phyloP scores from a whole-genome alignment of 306 rosid genomes.

The Trifolium repens region DNA sequence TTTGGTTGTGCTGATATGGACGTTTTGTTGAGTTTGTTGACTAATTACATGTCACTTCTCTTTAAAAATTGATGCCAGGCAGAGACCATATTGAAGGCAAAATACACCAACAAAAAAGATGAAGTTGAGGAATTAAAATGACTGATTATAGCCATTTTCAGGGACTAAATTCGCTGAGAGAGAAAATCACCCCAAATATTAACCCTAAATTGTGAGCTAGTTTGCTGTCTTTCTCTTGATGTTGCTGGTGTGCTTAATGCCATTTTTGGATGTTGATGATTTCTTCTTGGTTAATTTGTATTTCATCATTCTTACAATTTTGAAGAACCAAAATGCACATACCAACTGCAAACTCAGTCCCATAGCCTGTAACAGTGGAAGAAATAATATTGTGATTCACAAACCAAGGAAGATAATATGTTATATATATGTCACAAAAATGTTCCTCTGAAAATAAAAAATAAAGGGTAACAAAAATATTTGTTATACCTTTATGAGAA shows the following conservation, averaged over 20 bases:
- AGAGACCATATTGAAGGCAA: too few species aligned
- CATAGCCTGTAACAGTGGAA: conserved; percentile 62
- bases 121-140: too few species aligned
- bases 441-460: background rate
- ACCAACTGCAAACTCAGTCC: conserved; percentile 82
- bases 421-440: background rate
- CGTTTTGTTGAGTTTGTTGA: too few species aligned
- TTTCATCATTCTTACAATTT: conserved; percentile 74
- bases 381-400: background rate
- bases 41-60: too few species aligned
- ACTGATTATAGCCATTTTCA: too few species aligned
- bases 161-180: too few species aligned
- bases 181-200: too few species aligned
- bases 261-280: conserved; percentile 34
- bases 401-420: background rate
- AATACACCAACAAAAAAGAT: too few species aligned
- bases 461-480: background rate
- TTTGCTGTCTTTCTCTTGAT: background rate
- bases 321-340: conserved; percentile 92
- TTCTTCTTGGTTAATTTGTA: conserved; percentile 60
- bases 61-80: too few species aligned
- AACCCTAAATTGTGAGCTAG: background rate
- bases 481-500: conserved; percentile 68
- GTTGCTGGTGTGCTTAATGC: conserved; percentile 36
- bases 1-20: too few species aligned